Conservation (phyloP, 768 basidiomycete genomes). For the Xerocomellus intermedius region DNA sequence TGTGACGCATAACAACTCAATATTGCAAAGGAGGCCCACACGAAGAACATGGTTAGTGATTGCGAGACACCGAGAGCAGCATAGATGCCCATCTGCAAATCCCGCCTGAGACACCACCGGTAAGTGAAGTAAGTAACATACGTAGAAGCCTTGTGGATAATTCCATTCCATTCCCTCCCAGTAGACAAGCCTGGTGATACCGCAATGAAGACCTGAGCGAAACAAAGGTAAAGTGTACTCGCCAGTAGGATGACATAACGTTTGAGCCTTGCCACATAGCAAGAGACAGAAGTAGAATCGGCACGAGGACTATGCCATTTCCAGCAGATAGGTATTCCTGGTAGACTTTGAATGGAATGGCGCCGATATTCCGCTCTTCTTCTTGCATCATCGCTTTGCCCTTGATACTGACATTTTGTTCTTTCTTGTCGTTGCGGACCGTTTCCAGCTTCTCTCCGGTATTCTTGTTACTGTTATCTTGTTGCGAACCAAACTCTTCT, state of each 20-base stretch:
- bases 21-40: slow-evolving; percentile 62
- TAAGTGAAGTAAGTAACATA: slow-evolving; percentile 39
- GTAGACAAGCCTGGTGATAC: slow-evolving; percentile 63
- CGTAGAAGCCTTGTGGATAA: slow-evolving; percentile 66
- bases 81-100: slow-evolving; percentile 73
- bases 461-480: slow-evolving; percentile 42
- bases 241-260: slow-evolving; percentile 78
- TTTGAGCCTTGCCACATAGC: slow-evolving; percentile 65
- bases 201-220: neutral
- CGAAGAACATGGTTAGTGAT: slow-evolving; percentile 64
- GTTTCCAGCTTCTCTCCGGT: slow-evolving; percentile 33
- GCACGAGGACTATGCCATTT: slow-evolving; percentile 63
- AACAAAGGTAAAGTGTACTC: slow-evolving; percentile 17
- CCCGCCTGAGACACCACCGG: slow-evolving; percentile 14
- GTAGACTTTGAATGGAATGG: slow-evolving; percentile 38
- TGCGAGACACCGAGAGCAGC: slow-evolving; percentile 70
- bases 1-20: slow-evolving; percentile 79
- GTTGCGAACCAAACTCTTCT: slow-evolving; percentile 71
- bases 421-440: slow-evolving; percentile 36
- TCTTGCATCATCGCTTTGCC: slow-evolving; percentile 71
- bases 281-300: slow-evolving; percentile 60
- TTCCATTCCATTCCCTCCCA: slow-evolving; percentile 58
- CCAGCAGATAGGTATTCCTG: slow-evolving; percentile 65
- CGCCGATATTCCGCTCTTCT: slow-evolving; percentile 81
- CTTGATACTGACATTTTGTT: slow-evolving; percentile 33